These are phyloP conservation scores for Akanthomyces dipterigenus DNA, from an alignment of 2,329 filamentous ascomycete species.

Conservation along the genomic window DNA sequence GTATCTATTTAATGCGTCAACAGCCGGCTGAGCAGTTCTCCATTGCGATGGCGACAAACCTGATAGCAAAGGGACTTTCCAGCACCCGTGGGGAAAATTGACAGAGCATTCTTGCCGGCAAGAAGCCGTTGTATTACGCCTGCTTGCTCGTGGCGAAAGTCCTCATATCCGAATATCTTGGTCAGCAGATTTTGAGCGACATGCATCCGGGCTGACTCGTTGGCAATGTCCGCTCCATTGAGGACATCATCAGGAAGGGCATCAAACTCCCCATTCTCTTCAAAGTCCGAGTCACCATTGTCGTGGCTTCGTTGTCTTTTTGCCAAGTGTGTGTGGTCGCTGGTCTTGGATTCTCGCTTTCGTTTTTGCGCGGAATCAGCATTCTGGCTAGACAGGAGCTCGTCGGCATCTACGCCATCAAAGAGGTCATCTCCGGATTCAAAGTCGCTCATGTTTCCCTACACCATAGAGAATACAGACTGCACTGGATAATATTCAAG, in stretches of 20 bases:
- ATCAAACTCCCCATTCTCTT: background rate
- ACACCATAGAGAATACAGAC: background rate
- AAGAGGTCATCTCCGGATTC: conserved; percentile 23
- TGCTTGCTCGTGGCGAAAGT: conserved; percentile 40
- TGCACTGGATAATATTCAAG: background rate
- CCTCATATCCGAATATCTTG: conserved; percentile 31
- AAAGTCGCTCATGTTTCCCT: conserved; percentile 16
- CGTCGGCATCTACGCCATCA: conserved; percentile 15
- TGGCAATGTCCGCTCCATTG: background rate
- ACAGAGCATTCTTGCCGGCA: conserved; percentile 33
- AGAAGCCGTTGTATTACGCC: conserved; percentile 33
- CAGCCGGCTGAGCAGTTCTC: background rate
- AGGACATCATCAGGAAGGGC: background rate
- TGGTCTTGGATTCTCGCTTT: background rate
- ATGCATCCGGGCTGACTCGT: background rate
- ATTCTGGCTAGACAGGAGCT: background rate
- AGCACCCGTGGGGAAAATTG: conserved; percentile 41
- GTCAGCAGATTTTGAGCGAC: conserved; percentile 26
- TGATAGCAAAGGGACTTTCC: conserved; percentile 46
- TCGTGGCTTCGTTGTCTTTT: background rate
- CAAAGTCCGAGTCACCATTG: background rate
- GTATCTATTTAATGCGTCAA: conserved; percentile 28
- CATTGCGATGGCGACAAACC: conserved; percentile 22
- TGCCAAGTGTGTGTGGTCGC: background rate
- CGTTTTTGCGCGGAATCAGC: background rate